Percentiles rank a stretch among this genome's conserved stretches.
These are phyloP conservation scores for Saccharum hybrid DNA, from an alignment of 202 grass and related monocot species.

Conservation along the genomic window DNA sequence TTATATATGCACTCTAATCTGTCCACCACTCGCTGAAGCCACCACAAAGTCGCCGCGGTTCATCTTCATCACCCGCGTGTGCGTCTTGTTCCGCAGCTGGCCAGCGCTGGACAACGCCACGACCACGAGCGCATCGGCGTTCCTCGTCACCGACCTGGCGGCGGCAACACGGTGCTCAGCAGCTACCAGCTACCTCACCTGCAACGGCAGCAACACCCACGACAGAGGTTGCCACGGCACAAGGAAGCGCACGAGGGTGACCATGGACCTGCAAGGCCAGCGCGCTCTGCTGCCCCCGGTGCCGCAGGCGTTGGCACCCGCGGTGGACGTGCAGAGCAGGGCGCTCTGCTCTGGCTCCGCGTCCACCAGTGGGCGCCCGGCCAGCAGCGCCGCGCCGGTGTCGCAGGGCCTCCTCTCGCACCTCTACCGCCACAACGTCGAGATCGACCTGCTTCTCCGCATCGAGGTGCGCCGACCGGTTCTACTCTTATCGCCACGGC, in stretches of 20 bases:
- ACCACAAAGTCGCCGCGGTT: background rate
- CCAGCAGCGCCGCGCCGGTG: background rate
- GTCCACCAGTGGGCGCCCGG: conserved; percentile 53
- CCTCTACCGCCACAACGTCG: conserved; percentile 48
- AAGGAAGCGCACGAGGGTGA: conserved; percentile 32
- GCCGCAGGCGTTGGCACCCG: conserved; percentile 17
- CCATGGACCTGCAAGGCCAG: background rate
- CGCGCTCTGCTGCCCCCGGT: conserved; percentile 1
- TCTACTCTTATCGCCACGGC: too few species aligned
- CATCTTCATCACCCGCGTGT: background rate
- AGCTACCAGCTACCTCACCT: conserved; percentile 33
- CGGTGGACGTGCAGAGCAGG: conserved; percentile 8
- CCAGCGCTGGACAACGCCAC: conserved; percentile 13
- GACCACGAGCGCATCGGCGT: conserved; percentile 10
- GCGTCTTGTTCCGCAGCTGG: background rate
- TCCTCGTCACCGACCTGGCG: conserved; percentile 28
- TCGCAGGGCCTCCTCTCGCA: conserved; percentile 32
- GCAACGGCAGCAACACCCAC: background rate
- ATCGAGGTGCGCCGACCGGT: conserved; percentile 41
- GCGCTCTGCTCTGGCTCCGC: conserved; percentile 30
- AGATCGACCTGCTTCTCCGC: conserved; percentile 59
- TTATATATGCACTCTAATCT: too few species aligned
- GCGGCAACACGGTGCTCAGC: conserved; percentile 45
- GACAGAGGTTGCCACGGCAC: background rate
- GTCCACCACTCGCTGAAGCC: too few species aligned